Evolutionary conservation across 2,329 filamentous ascomycete species (phyloP).

Genomic region (Pseudogymnoascus sp.): DNA sequence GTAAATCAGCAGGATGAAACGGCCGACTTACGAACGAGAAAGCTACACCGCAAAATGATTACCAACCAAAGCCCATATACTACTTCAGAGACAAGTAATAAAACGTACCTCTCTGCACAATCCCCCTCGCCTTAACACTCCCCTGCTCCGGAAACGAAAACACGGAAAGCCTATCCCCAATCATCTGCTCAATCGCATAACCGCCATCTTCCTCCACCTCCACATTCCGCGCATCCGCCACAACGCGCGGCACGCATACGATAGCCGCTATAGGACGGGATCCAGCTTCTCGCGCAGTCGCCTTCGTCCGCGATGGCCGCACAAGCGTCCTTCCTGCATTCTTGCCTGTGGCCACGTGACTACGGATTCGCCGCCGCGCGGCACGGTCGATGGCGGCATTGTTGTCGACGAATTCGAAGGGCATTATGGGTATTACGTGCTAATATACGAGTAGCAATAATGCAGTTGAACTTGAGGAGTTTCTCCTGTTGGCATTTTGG

Average conservation of each 20-base stretch:
- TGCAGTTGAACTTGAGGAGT: not conserved
- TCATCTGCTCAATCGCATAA: conserved; percentile 11
- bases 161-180: conserved; percentile 16
- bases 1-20: conserved; percentile 9
- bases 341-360: conserved; percentile 18
- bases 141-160: conserved; percentile 11
- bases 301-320: conserved; percentile 10
- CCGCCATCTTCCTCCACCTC: not conserved
- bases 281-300: not conserved
- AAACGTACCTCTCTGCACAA: conserved; percentile 12
- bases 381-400: conserved; percentile 14
- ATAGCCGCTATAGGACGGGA: not conserved
- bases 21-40: conserved; percentile 13
- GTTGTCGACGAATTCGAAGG: conserved; percentile 14
- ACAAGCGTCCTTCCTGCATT: conserved; percentile 13
- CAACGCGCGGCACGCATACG: not conserved
- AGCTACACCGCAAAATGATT: conserved; percentile 3
- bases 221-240: not conserved
- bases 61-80: not conserved
- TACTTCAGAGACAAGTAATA: not conserved
- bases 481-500: not conserved
- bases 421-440: not conserved
- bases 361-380: conserved; percentile 15
- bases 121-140: conserved; percentile 7
- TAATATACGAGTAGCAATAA: not conserved